These are phyloP conservation scores for Cryptococcus neoformans DNA, from an alignment of 1,284 basidiomycete species.

Conservation along the genomic window DNA sequence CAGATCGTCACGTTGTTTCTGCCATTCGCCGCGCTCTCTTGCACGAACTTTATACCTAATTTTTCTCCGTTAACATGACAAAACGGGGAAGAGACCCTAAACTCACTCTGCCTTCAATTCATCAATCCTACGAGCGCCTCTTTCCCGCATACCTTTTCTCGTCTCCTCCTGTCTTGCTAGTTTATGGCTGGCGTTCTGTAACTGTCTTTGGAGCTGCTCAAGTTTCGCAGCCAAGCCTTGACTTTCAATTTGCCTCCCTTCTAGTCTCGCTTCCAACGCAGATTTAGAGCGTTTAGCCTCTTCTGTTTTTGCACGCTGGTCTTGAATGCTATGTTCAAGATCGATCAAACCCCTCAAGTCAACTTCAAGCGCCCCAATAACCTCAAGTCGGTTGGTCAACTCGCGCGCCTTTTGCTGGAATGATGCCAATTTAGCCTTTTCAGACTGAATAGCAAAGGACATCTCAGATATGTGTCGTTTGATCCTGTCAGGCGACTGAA, in stretches of 20 bases:
- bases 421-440: slow-evolving; percentile 55
- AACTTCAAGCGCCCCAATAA: slow-evolving; percentile 69
- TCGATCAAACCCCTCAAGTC: slow-evolving; percentile 44
- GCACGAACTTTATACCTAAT: slow-evolving; percentile 25
- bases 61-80: not conserved
- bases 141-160: slow-evolving; percentile 66
- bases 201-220: slow-evolving; percentile 70
- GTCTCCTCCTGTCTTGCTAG: slow-evolving; percentile 68
- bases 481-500: slow-evolving; percentile 82
- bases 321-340: slow-evolving; percentile 56
- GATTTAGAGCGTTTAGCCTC: slow-evolving; percentile 61
- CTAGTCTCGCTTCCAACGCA: slow-evolving; percentile 62
- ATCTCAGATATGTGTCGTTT: slow-evolving; percentile 72
- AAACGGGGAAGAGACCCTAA: slow-evolving; percentile 10
- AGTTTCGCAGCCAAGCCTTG: slow-evolving; percentile 62
- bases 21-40: slow-evolving; percentile 29
- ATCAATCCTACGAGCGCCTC: slow-evolving; percentile 65
- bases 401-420: slow-evolving; percentile 71
- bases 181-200: slow-evolving; percentile 71
- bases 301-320: slow-evolving; percentile 63
- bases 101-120: slow-evolving; percentile 70
- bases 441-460: slow-evolving; percentile 62
- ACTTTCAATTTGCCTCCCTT: slow-evolving; percentile 66
- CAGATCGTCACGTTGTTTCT: slow-evolving; percentile 27
- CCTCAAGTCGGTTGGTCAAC: slow-evolving; percentile 66